phyloP scores from a whole-genome alignment of 495 filamentous ascomycete genomes.

The Podospora didyma region DNA sequence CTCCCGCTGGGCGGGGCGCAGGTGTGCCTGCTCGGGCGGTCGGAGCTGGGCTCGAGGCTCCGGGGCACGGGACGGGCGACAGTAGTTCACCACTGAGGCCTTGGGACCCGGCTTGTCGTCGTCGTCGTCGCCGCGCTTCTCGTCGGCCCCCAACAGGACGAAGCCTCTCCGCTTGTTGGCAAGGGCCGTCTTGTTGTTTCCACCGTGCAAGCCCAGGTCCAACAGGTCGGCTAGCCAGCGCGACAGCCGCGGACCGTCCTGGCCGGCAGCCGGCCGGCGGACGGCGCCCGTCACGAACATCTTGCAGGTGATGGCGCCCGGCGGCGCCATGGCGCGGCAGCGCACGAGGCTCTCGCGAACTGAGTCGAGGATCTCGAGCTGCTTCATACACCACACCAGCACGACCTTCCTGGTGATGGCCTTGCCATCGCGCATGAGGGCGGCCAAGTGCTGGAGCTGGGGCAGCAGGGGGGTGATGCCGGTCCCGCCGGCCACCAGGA shows the following conservation, averaged over 20 bases:
- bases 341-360: constrained; percentile 93
- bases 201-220: too few relatives aligned
- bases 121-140: too few relatives aligned
- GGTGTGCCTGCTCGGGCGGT: constrained; percentile 49
- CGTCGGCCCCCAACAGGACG: too few relatives aligned
- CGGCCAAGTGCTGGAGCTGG: constrained; percentile 85
- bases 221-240: constrained; percentile 63
- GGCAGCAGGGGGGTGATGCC: constrained; percentile 91
- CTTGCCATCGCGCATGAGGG: constrained; percentile 91
- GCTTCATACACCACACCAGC: constrained; percentile 87
- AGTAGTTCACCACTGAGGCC: too few relatives aligned
- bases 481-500: constrained; percentile 89
- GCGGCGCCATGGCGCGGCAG: constrained; percentile 77
- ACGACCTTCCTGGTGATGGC: constrained; percentile 89
- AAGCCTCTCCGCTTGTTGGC: too few relatives aligned
- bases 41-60: constrained; percentile 20
- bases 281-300: constrained; percentile 84
- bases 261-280: constrained; percentile 39
- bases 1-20: too few relatives aligned
- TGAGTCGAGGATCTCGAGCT: constrained; percentile 92
- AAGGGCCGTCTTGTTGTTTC: too few relatives aligned
- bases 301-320: constrained; percentile 82
- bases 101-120: constrained; percentile 60
- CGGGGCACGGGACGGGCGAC: too few relatives aligned
- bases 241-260: constrained; percentile 49